A percentile compares a stretch with the other conserved stretches of the same genome.
These are phyloP conservation scores for Globisporangium uncinulatum DNA, from an alignment of 352 stramenopile species.

Conservation along the genomic window DNA sequence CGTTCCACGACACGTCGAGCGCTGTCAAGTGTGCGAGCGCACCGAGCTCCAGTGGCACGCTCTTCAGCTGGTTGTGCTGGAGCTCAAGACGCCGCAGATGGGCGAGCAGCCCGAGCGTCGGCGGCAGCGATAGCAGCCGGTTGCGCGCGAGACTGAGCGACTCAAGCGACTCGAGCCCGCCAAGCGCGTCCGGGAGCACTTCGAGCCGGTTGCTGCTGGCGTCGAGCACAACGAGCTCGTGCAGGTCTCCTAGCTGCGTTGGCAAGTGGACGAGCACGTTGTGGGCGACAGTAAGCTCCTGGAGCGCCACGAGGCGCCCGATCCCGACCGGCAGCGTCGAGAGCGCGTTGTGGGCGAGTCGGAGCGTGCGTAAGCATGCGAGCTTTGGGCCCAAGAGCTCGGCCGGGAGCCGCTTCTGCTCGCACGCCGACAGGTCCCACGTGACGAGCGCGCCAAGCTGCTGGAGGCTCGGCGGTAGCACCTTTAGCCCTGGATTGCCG, in stretches of 20 bases:
- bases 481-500: constrained; percentile 31
- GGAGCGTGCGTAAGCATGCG: constrained; percentile 23
- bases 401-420: constrained; percentile 45
- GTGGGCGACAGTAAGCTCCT: constrained; percentile 37
- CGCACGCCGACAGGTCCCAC: constrained; percentile 37
- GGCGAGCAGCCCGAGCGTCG: constrained; percentile 33
- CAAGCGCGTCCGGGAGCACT: constrained; percentile 25
- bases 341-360: constrained; percentile 42
- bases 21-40: constrained; percentile 39
- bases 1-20: constrained; percentile 62
- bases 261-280: constrained; percentile 31
- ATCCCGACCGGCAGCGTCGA: constrained; percentile 31
- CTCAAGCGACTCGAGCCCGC: constrained; percentile 22
- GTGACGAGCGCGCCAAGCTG: constrained; percentile 26
- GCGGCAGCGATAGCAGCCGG: constrained; percentile 28
- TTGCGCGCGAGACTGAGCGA: constrained; percentile 40
- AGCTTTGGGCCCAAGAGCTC: constrained; percentile 36
- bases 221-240: constrained; percentile 30
- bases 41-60: constrained; percentile 45
- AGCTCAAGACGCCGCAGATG: constrained; percentile 29
- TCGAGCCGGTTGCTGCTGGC: constrained; percentile 31
- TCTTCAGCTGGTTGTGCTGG: constrained; percentile 30
- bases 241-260: constrained; percentile 18
- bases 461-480: constrained; percentile 38
- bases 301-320: constrained; percentile 30